Percentiles rank a stretch among this genome's conserved stretches.
phyloP scores from a whole-genome alignment of 441 rosid genomes.

The Adansonia rubrostipa region DNA sequence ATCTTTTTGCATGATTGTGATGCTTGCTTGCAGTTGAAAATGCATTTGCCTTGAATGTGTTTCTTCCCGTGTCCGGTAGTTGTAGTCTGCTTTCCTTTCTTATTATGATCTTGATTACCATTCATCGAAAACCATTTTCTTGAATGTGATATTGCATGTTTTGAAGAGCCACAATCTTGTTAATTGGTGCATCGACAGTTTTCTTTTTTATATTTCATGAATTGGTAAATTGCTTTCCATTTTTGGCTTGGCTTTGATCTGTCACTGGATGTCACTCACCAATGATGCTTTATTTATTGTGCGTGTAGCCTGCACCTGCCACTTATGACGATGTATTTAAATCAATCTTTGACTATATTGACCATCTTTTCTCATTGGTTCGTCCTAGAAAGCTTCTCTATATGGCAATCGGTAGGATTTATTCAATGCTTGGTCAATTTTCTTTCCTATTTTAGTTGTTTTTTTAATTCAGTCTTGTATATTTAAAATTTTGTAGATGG shows the following conservation, averaged over 20 bases:
- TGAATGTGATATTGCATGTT: neutral
- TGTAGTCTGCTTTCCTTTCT: slow-evolving; percentile 4
- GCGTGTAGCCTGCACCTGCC: slow-evolving; percentile 80
- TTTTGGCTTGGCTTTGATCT: slow-evolving; percentile 16
- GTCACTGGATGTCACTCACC: neutral
- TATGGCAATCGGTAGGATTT: slow-evolving; percentile 84
- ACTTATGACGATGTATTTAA: slow-evolving; percentile 88
- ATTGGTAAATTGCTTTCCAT: neutral
- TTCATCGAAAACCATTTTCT: neutral
- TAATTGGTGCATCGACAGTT: neutral
- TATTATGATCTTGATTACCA: neutral
- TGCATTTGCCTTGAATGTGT: neutral
- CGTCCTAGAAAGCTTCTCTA: slow-evolving; percentile 95
- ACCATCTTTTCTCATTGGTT: slow-evolving; percentile 80
- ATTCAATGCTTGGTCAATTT: slow-evolving; percentile 14
- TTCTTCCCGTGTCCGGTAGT: neutral
- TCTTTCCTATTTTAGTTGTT: slow-evolving; percentile 13
- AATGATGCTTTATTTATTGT: neutral
- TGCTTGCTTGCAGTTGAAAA: neutral
- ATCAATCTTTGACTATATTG: slow-evolving; percentile 85
- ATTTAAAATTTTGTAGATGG: slow-evolving; percentile 63
- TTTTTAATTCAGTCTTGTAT: slow-evolving; percentile 3
- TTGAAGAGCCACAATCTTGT: neutral
- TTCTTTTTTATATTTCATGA: neutral
- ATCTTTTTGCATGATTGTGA: neutral